Percentiles rank a stretch among this genome's conserved stretches.
Evolutionary conservation across 768 basidiomycete species (phyloP).

Genomic region (Cyathus striatus): DNA sequence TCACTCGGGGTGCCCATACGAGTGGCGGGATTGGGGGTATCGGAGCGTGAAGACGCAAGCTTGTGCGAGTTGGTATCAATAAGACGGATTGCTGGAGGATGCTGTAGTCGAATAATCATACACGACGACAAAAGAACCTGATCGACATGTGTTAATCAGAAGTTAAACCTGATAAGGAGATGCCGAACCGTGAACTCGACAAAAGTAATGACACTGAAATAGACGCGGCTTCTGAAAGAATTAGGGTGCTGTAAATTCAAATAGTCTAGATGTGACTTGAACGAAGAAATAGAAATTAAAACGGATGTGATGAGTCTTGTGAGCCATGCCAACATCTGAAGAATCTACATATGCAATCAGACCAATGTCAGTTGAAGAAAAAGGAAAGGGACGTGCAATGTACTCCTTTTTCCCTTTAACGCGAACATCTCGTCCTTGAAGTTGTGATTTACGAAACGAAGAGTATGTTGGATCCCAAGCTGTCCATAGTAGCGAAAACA

Average conservation of each 20-base stretch:
- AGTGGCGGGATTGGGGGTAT: conserved; percentile 32
- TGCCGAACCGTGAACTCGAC: conserved; percentile 55
- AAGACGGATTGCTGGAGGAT: conserved; percentile 67
- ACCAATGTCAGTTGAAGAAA: not conserved
- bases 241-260: conserved; percentile 28
- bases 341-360: conserved; percentile 31
- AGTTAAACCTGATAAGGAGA: conserved; percentile 1
- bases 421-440: conserved; percentile 70
- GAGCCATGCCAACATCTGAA: conserved; percentile 59
- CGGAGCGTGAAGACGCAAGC: conserved; percentile 32
- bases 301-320: conserved; percentile 47
- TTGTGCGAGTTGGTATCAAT: conserved; percentile 49
- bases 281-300: conserved; percentile 37
- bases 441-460: conserved; percentile 48
- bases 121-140: conserved; percentile 52
- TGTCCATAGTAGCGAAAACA: conserved; percentile 70
- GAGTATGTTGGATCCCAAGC: conserved; percentile 85
- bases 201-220: conserved; percentile 39
- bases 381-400: conserved; percentile 38
- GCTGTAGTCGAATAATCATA: conserved; percentile 55
- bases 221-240: conserved; percentile 32
- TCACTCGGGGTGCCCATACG: conserved; percentile 12
- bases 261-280: conserved; percentile 32
- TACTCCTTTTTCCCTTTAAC: conserved; percentile 60
- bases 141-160: conserved; percentile 1